Base-by-base conservation (phyloP, 2,329 filamentous ascomycete species). In the Stagonosporopsis vannaccii region DNA sequence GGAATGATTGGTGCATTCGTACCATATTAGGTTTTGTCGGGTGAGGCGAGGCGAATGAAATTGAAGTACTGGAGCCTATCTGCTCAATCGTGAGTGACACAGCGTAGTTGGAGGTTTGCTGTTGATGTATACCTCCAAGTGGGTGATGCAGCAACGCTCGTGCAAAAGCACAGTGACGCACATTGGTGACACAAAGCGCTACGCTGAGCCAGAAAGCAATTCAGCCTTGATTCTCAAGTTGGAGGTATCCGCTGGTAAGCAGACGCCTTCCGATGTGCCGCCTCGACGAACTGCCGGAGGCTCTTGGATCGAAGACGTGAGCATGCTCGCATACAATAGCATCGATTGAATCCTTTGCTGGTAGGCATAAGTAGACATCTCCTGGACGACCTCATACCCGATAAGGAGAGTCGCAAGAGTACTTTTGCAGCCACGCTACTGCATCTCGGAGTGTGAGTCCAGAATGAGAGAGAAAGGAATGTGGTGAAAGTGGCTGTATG, bases 121-220 rank as follows among this genome's bases (percentile, higher is more conserved):
- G 35, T 49, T 20, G 15, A 40, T 37, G 23, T 32, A 30, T 25
- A 26, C 35, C 39, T 26, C 28, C 19, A 43, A 20, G 36, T 23
- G 42, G 22, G 30, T 51, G 41, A 41, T 20, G 30, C 41, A 51
- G 23, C 19, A 19, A 46, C 25, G 53, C 53, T 56, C 53, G 36
- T 47, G 53, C 53, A 19, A 51, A 42, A 28, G 39, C 19, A n/a
- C 17, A 25, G 17, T 56, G 53, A 51, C 53, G 53, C 47, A 47
- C 15, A 8, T 32, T 33, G 36, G 51, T 56, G 15, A 43, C 47
- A 51, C 53, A 39, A 33, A 20, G 33, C 26, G 26, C 9, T 28
- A 28, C 26, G 26, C 26, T 11, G 9, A 28, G 7, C 26, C 26
- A 11, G 9, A 11, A 11, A 28, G 26, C 26, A 28, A 6, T 15